Evolutionary conservation across 345 rosid genomes (phyloP), one percentile per base, ranked within the genome.

Genomic region (Punica granatum): DNA sequence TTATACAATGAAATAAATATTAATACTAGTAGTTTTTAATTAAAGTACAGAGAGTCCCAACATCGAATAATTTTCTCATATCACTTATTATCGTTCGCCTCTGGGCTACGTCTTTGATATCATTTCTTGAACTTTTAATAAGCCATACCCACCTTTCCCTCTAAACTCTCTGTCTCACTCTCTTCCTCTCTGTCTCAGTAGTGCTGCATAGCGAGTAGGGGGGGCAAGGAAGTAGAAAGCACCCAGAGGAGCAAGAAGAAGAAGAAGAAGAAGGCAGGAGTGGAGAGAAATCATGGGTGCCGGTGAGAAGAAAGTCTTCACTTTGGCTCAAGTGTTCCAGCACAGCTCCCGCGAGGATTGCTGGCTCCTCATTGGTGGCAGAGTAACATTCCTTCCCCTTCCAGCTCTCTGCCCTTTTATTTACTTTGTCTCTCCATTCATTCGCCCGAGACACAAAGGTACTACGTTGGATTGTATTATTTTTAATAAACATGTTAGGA

Each of bases 361-460:
- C 60, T 87, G 96, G 96, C 76, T 90, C 71, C 34, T 83, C 74
- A 85, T 90, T 75, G 72, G 62, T 74, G 88, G 80, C 75, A 90
- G 84, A 90, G 92, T 77, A 13, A 33, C 62, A 34, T 51, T 49
- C 43, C 41, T n/a, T 36, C 7, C 23, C 25, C 11, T 51, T 15
- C 36, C 28, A 14, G 62, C 11, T 46, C 14, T 41, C 44, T 41
- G 44, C 44, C 2, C 14, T 41, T 41, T 41, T 16, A 13, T 41
- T 13, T 41, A 9, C 44, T 41, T 7, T 41, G 14, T 41, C 14
- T 41, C 44, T 41, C 15, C 44, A 13, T 41, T 41, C 15, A 41
- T 41, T 41, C 44, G 44, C 44, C 14, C 14, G 44, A 7, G 13
- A 41, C 14, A 41, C 44, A 2, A 9, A 16, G 44, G 14, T 41